Conservation (phyloP, 768 basidiomycete species). For the Amylocystis lapponica region DNA sequence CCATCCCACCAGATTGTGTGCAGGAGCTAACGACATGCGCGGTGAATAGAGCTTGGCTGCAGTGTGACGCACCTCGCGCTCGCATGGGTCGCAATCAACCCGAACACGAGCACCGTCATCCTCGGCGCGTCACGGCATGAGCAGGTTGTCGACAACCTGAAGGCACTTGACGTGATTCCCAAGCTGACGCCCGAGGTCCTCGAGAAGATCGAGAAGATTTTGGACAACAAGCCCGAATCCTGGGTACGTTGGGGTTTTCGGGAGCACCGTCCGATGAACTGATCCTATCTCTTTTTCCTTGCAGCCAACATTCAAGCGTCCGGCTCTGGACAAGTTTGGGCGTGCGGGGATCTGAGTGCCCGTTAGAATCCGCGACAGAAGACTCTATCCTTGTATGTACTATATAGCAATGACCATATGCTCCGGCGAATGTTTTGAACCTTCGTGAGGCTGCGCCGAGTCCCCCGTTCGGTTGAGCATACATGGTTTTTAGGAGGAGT, state of each 20-base stretch:
- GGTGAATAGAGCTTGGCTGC: slow-evolving; percentile 45
- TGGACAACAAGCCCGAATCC: slow-evolving; percentile 46
- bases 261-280: too few relatives aligned
- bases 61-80: slow-evolving; percentile 61
- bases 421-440: too few relatives aligned
- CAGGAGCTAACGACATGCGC: neutral
- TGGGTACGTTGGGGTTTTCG: slow-evolving; percentile 29
- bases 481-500: too few relatives aligned
- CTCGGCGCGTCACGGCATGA: slow-evolving; percentile 60
- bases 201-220: slow-evolving; percentile 61
- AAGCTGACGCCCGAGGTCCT: slow-evolving; percentile 64
- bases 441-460: too few relatives aligned
- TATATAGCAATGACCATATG: too few relatives aligned
- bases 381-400: too few relatives aligned
- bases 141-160: slow-evolving; percentile 62
- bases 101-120: slow-evolving; percentile 64
- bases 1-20: neutral
- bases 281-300: neutral
- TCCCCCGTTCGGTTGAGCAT: too few relatives aligned
- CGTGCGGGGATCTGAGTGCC: too few relatives aligned
- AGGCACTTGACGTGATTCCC: slow-evolving; percentile 65
- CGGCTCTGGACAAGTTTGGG: slow-evolving; percentile 15
- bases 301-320: slow-evolving; percentile 13
- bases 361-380: too few relatives aligned
- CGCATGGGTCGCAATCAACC: slow-evolving; percentile 68